Evolutionary conservation across 352 stramenopile species (phyloP).

Genomic region (Phytophthora pinifolia): DNA sequence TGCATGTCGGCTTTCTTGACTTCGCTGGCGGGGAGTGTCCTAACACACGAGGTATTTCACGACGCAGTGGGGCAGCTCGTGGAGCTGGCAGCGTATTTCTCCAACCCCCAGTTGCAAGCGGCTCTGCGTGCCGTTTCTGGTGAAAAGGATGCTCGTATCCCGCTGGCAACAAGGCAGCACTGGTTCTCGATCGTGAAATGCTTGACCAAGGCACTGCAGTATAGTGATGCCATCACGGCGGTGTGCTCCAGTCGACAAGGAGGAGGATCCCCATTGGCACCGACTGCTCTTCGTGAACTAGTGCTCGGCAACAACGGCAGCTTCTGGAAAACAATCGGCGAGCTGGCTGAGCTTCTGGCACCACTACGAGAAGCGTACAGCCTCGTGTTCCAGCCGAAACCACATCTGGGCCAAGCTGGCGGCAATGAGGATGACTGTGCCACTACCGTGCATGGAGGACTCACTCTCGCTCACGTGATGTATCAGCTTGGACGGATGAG

Average conservation of each 20-base stretch:
- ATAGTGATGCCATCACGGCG: slow-evolving; percentile 52
- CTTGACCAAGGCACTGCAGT: slow-evolving; percentile 49
- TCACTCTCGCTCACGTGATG: slow-evolving; percentile 76
- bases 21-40: slow-evolving; percentile 50
- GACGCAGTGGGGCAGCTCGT: slow-evolving; percentile 58
- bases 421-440: slow-evolving; percentile 37
- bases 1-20: slow-evolving; percentile 62
- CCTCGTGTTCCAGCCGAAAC: slow-evolving; percentile 48
- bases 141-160: slow-evolving; percentile 43
- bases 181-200: slow-evolving; percentile 70
- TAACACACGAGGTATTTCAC: slow-evolving; percentile 55
- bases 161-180: slow-evolving; percentile 54
- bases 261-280: slow-evolving; percentile 14
- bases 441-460: slow-evolving; percentile 34
- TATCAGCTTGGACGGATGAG: slow-evolving; percentile 77
- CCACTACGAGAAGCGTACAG: slow-evolving; percentile 65
- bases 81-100: slow-evolving; percentile 64
- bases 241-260: slow-evolving; percentile 43
- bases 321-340: slow-evolving; percentile 46
- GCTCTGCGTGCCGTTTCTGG: slow-evolving; percentile 40
- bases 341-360: slow-evolving; percentile 46
- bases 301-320: slow-evolving; percentile 49
- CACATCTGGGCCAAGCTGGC: slow-evolving; percentile 15
- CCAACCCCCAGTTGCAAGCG: slow-evolving; percentile 44
- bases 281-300: slow-evolving; percentile 53